Conservation (phyloP, 768 basidiomycete species). For the Collybiopsis confluens region DNA sequence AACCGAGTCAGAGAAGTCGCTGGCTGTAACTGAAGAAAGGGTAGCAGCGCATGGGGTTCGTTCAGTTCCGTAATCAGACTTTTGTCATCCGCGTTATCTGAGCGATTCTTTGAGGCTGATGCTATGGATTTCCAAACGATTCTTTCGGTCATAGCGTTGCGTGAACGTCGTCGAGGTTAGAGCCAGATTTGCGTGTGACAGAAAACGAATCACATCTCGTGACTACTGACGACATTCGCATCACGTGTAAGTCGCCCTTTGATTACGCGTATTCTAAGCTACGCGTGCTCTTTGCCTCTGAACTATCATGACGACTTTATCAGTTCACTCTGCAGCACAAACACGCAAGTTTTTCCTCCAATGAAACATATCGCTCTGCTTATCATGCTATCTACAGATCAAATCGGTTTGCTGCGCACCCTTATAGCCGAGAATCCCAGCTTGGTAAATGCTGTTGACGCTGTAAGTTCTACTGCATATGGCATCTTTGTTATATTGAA, state of each 20-base stretch:
- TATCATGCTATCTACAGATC: slow-evolving; percentile 42
- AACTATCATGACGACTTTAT: slow-evolving; percentile 35
- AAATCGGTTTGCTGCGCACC: slow-evolving; percentile 64
- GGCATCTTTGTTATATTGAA: background rate
- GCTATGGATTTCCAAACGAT: background rate
- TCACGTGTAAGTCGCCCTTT: background rate
- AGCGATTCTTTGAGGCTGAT: background rate
- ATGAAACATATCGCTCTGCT: background rate
- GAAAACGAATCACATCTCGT: background rate
- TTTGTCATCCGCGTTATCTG: background rate
- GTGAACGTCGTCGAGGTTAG: too few relatives aligned
- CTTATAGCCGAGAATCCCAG: slow-evolving; percentile 60
- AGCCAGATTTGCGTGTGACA: too few relatives aligned
- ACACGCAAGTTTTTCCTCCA: slow-evolving; percentile 19
- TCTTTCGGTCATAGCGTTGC: too few relatives aligned
- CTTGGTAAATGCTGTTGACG: slow-evolving; percentile 58
- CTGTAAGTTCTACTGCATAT: slow-evolving; percentile 31
- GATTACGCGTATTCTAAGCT: slow-evolving; percentile 11
- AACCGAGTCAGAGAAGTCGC: slow-evolving; percentile 73
- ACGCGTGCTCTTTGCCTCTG: slow-evolving; percentile 3
- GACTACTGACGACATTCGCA: background rate
- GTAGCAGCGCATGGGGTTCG: slow-evolving; percentile 62
- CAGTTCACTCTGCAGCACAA: slow-evolving; percentile 65
- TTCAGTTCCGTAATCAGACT: background rate
- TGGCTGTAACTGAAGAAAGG: slow-evolving; percentile 79